phyloP scores from a whole-genome alignment of 2,329 filamentous ascomycete genomes.

The Tolypocladium paradoxum region DNA sequence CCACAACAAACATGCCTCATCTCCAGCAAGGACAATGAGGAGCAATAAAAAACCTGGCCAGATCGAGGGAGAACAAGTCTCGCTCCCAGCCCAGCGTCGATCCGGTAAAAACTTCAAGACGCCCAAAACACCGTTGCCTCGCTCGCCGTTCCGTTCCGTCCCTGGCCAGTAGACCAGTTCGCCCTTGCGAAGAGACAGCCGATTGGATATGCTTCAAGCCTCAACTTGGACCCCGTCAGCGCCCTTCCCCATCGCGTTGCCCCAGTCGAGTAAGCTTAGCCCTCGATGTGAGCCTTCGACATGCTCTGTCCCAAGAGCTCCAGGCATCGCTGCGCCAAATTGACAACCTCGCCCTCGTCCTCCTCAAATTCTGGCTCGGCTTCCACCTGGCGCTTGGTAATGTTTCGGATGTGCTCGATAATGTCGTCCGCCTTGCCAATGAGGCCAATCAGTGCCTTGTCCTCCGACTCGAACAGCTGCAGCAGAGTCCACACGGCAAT shows the following conservation, averaged over 20 bases:
- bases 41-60: constrained; percentile 9
- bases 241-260: not conserved
- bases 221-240: not conserved
- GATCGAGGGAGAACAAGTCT: constrained; percentile 3
- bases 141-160: not conserved
- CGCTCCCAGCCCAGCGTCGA: constrained; percentile 10
- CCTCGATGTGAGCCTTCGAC: constrained; percentile 74
- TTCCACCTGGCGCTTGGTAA: constrained; percentile 81
- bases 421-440: constrained; percentile 88
- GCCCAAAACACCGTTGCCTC: constrained; percentile 18
- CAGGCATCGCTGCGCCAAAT: constrained; percentile 78
- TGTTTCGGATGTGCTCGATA: constrained; percentile 81
- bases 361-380: constrained; percentile 79
- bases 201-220: not conserved
- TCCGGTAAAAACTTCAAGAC: constrained; percentile 16
- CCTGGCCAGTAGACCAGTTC: not conserved
- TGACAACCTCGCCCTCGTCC: constrained; percentile 87
- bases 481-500: constrained; percentile 98
- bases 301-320: constrained; percentile 71
- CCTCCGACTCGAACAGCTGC: constrained; percentile 90
- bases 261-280: constrained; percentile 29
- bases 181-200: not conserved
- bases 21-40: constrained; percentile 2
- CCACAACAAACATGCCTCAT: not conserved
- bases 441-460: constrained; percentile 74